A percentile compares a stretch with the other conserved stretches of the same genome.
Evolutionary conservation across 1,284 basidiomycete species (phyloP).

Genomic region (Ganoderma meredithae): DNA sequence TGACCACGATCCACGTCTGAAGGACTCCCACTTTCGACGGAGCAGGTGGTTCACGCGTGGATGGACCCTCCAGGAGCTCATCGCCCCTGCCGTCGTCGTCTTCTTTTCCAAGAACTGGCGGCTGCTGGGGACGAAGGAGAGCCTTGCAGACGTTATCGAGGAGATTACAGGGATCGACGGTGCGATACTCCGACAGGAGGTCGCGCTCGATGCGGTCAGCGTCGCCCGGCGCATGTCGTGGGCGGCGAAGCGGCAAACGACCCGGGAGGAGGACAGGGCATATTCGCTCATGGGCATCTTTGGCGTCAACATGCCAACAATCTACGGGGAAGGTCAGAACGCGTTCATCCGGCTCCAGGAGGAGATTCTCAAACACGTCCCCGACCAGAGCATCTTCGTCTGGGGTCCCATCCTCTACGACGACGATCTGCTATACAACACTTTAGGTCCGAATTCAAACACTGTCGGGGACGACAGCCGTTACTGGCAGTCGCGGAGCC

Average conservation of each 20-base stretch:
- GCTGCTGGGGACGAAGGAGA: constrained; percentile 26
- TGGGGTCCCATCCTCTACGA: constrained; percentile 28
- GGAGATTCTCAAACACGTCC: constrained; percentile 30
- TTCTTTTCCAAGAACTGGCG: constrained; percentile 28
- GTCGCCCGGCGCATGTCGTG: constrained; percentile 31
- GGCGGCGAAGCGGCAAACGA: constrained; percentile 31
- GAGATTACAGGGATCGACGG: constrained; percentile 26
- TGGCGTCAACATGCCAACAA: constrained; percentile 31
- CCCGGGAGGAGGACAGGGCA: constrained; percentile 29
- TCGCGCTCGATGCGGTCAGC: constrained; percentile 21
- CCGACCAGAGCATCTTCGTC: constrained; percentile 31
- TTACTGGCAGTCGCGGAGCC: constrained; percentile 30
- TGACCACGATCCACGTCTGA: constrained; percentile 27
- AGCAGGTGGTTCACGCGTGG: constrained; percentile 32
- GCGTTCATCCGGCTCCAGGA: constrained; percentile 31
- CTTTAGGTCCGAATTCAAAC: constrained; percentile 15
- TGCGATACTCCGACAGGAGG: constrained; percentile 19
- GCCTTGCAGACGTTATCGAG: constrained; percentile 25
- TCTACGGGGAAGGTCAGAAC: constrained; percentile 29
- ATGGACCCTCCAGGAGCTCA: constrained; percentile 33
- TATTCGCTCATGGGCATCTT: constrained; percentile 33
- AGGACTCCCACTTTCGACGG: constrained; percentile 29
- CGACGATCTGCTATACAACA: constrained; percentile 20
- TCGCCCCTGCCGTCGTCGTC: constrained; percentile 26
- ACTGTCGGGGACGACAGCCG: constrained; percentile 27